These are phyloP conservation scores for Dactylellina sp. DNA, from an alignment of 2,329 filamentous ascomycete genomes.

Conservation along the genomic window DNA sequence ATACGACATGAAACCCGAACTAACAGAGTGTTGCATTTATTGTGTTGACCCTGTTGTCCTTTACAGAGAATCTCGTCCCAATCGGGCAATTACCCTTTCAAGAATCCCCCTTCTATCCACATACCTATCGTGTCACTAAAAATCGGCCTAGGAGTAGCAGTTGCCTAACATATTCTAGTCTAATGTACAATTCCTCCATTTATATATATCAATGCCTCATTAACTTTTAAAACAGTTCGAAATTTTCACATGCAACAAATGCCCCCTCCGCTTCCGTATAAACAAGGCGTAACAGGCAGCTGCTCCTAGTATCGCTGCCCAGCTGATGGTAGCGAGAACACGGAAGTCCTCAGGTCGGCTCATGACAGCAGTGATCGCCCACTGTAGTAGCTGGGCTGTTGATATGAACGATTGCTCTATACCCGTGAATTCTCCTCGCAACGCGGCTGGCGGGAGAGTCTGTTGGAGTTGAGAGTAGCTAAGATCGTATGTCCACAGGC, in stretches of 20 bases:
- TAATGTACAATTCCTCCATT: too few relatives aligned
- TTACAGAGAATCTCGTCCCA: neutral
- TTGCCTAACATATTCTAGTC: neutral
- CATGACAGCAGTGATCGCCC: conserved; percentile 63
- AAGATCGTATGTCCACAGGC: conserved; percentile 65
- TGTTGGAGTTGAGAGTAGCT: conserved; percentile 66
- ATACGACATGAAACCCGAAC: too few relatives aligned
- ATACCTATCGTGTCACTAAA: too few relatives aligned
- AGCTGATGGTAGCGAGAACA: conserved; percentile 64
- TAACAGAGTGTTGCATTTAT: neutral
- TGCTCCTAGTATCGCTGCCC: conserved; percentile 61
- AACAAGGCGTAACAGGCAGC: conserved; percentile 63
- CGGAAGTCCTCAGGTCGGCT: conserved; percentile 64
- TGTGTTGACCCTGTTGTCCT: neutral
- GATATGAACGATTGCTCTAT: conserved; percentile 65
- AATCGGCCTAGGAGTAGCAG: neutral
- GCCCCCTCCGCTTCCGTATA: conserved; percentile 64
- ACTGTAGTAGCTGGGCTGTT: conserved; percentile 64
- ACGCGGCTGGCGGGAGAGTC: conserved; percentile 62
- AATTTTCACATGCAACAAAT: conserved; percentile 63
- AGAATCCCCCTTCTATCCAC: neutral
- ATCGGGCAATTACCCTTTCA: conserved; percentile 5
- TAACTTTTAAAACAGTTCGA: conserved; percentile 41
- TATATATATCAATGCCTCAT: neutral
- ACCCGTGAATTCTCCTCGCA: conserved; percentile 65